Evolutionary conservation across 139 green algal species (phyloP).

Genomic region (Ettlia oleoabundans): DNA sequence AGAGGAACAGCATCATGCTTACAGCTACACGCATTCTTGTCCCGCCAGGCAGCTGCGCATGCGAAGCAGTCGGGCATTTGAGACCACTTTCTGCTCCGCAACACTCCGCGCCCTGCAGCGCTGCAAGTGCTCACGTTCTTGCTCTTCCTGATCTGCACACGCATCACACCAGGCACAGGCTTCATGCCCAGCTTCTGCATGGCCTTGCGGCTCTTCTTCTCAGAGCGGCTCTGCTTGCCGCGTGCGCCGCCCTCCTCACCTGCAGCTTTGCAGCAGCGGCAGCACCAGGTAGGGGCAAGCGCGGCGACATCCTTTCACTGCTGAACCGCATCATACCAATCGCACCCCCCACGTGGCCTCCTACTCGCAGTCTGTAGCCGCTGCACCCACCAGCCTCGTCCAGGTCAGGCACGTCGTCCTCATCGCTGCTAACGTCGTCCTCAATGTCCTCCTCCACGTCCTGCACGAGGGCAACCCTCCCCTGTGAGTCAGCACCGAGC

Average conservation of each 20-base stretch:
- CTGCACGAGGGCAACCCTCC: background rate
- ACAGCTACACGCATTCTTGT: no score
- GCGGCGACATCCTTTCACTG: no score
- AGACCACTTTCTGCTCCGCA: no score
- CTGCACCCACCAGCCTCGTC: constrained; percentile 22
- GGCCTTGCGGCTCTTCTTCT: constrained; percentile 99
- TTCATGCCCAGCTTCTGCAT: constrained; percentile 99
- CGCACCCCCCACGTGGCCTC: no score
- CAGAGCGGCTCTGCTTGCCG: constrained; percentile 92
- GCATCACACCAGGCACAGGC: constrained; percentile 86
- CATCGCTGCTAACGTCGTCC: constrained; percentile 20
- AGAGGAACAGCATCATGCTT: no score
- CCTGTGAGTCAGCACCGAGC: background rate
- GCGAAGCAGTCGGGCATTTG: no score
- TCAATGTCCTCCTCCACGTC: constrained; percentile 27
- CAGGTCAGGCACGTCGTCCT: constrained; percentile 21
- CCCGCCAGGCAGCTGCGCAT: no score
- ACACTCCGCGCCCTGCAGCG: no score
- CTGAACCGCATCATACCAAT: no score
- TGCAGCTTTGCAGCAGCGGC: background rate
- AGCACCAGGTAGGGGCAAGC: no score
- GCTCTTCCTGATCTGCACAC: constrained; percentile 98
- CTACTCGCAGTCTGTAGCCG: no score
- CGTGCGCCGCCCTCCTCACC: constrained; percentile 59
- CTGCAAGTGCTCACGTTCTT: constrained; percentile 86